A percentile compares a stretch with the other conserved stretches of the same genome.
These are phyloP conservation scores for Mycena floridula DNA, from an alignment of 768 basidiomycete species.

Conservation along the genomic window DNA sequence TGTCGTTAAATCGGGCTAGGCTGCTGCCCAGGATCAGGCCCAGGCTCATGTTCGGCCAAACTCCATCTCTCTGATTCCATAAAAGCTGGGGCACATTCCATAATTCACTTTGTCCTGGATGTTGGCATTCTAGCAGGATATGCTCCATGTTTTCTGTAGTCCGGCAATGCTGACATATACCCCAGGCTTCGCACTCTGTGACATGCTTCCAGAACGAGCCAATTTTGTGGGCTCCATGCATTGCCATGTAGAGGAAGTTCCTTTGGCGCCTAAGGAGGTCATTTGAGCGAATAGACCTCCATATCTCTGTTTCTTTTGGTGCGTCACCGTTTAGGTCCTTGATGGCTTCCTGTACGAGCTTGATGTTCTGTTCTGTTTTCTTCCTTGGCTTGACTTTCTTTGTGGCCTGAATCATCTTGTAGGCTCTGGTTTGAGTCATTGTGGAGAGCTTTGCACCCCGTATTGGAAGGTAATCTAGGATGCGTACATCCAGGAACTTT, in stretches of 20 bases:
- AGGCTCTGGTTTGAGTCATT: too few relatives aligned
- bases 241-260: neutral
- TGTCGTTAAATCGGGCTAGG: neutral
- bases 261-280: slow-evolving; percentile 2
- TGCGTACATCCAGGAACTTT: too few relatives aligned
- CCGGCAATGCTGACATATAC: neutral
- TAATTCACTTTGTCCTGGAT: neutral
- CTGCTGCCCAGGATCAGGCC: neutral
- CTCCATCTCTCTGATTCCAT: neutral
- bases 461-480: too few relatives aligned
- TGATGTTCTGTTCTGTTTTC: slow-evolving; percentile 3
- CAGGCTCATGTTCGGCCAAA: neutral
- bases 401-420: too few relatives aligned
- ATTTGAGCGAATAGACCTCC: slow-evolving; percentile 7
- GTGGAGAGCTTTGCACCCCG: too few relatives aligned
- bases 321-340: neutral
- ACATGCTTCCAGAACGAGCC: neutral
- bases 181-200: neutral
- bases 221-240: neutral
- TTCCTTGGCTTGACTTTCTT: too few relatives aligned
- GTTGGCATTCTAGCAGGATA: neutral
- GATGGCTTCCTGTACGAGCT: neutral
- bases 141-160: neutral
- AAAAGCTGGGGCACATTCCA: neutral
- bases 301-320: slow-evolving; percentile 5